Conservation (phyloP, 1,139 yeast genomes). For the Lodderomyces elongisporus region DNA sequence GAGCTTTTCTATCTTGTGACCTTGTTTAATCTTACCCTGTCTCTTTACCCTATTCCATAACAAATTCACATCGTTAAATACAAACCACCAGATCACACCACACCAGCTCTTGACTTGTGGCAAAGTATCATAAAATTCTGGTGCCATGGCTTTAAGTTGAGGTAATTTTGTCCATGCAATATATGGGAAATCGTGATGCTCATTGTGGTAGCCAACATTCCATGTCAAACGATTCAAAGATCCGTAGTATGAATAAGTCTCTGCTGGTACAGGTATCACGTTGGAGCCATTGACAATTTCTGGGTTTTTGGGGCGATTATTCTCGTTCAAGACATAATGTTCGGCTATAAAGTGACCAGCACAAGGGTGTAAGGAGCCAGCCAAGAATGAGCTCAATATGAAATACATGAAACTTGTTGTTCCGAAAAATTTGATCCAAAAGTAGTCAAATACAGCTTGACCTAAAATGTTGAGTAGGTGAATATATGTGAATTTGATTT, state of each 20-base stretch:
- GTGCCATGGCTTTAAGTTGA: slow-evolving; percentile 58
- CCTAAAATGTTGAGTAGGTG: slow-evolving; percentile 65
- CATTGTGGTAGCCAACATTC: slow-evolving; percentile 93
- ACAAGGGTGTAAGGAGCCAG: slow-evolving; percentile 89
- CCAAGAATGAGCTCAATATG: slow-evolving; percentile 72
- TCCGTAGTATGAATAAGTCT: slow-evolving; percentile 88
- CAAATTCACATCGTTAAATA: slow-evolving; percentile 60
- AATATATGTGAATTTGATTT: slow-evolving; percentile 65
- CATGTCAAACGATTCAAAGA: slow-evolving; percentile 70
- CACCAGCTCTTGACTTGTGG: slow-evolving; percentile 79
- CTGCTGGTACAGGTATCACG: slow-evolving; percentile 51
- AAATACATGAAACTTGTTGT: slow-evolving; percentile 61
- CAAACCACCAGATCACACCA: slow-evolving; percentile 68
- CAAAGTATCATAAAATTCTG: slow-evolving; percentile 76
- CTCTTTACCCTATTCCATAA: slow-evolving; percentile 83
- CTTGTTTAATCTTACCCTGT: slow-evolving; percentile 36
- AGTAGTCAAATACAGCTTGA: slow-evolving; percentile 54
- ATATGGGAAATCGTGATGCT: slow-evolving; percentile 93
- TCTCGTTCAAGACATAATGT: slow-evolving; percentile 67
- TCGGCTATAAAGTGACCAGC: slow-evolving; percentile 96
- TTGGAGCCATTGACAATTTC: slow-evolving; percentile 16
- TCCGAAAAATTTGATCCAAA: slow-evolving; percentile 59
- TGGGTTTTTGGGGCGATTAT: slow-evolving; percentile 41
- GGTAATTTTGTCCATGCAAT: slow-evolving; percentile 86
- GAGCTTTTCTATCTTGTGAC: slow-evolving; percentile 19